Conservation (phyloP, 371 early-diverging fungal genomes). For the Apophysomyces ossiformis region DNA sequence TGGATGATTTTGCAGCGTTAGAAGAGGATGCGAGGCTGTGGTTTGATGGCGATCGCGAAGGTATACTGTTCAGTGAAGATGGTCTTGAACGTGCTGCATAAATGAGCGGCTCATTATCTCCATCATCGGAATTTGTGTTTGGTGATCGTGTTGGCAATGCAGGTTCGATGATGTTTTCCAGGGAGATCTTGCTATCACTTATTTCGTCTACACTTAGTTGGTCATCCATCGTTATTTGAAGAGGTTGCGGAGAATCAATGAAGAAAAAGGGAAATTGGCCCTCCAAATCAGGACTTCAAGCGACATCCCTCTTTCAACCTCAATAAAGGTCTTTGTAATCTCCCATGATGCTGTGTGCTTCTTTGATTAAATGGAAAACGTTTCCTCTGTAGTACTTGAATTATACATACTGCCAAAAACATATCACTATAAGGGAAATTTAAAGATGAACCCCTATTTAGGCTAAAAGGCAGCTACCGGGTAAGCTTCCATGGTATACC, state of each 20-base stretch:
- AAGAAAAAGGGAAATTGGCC: no score
- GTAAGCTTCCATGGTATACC: no score
- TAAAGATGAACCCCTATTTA: no score
- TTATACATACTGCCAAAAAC: no score
- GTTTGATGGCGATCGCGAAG: slow-evolving; percentile 2
- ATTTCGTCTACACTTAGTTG: slow-evolving; percentile 6
- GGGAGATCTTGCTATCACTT: slow-evolving; percentile 1
- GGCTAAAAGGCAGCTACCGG: no score
- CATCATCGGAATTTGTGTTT: not conserved
- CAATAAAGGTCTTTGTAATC: no score
- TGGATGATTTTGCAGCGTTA: not conserved
- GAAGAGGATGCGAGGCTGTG: slow-evolving; percentile 5
- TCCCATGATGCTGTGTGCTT: no score
- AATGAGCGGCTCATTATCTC: slow-evolving; percentile 4
- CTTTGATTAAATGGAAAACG: no score
- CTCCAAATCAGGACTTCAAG: no score
- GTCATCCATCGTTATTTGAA: not conserved
- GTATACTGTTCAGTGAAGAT: slow-evolving; percentile 9
- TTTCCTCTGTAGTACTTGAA: no score
- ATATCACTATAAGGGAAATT: no score
- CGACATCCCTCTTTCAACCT: no score
- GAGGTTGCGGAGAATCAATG: not conserved
- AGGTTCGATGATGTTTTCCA: not conserved
- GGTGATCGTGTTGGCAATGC: slow-evolving; percentile 1
- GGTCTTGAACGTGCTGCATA: slow-evolving; percentile 1